phyloP scores from a whole-genome alignment of 2,329 filamentous ascomycete species.

The Aspergillus tamarii region DNA sequence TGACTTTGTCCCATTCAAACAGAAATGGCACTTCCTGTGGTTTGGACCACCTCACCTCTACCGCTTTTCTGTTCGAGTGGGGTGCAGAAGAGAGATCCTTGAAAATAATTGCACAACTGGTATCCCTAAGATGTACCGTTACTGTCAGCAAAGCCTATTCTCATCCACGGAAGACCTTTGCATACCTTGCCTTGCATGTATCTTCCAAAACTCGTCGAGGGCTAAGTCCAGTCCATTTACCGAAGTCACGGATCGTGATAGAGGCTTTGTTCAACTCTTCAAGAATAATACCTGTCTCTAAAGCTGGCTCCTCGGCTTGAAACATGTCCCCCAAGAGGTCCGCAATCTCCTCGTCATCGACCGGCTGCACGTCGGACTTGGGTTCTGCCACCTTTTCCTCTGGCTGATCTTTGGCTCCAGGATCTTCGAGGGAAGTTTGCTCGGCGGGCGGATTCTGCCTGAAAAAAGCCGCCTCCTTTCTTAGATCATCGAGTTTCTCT shows the following conservation, averaged over 20 bases:
- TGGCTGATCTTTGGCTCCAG: conserved; percentile 55
- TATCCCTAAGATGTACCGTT: conserved; percentile 59
- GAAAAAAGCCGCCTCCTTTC: conserved; percentile 58
- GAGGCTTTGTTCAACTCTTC: conserved; percentile 27
- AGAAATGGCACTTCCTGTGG: conserved; percentile 59
- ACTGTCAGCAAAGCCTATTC: conserved; percentile 10
- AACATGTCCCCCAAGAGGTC: conserved; percentile 63
- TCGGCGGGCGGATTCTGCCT: conserved; percentile 31
- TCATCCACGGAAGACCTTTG: not conserved
- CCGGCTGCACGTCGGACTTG: conserved; percentile 19
- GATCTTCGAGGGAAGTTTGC: conserved; percentile 45
- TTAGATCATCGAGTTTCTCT: conserved; percentile 59
- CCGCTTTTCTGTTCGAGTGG: conserved; percentile 74
- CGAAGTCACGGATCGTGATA: conserved; percentile 77
- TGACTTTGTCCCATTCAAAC: conserved; percentile 46
- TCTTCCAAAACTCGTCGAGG: conserved; percentile 81
- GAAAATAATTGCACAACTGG: conserved; percentile 68
- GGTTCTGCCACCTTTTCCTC: conserved; percentile 24
- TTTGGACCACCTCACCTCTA: conserved; percentile 80
- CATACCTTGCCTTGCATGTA: conserved; percentile 76
- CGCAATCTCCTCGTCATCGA: conserved; percentile 42
- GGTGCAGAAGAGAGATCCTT: conserved; percentile 71
- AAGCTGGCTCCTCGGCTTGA: conserved; percentile 45
- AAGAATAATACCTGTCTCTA: conserved; percentile 47
- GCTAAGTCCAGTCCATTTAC: conserved; percentile 75